phyloP scores from a whole-genome alignment of 2,329 filamentous ascomycete species.

The Dendrostoma leiphaemia region DNA sequence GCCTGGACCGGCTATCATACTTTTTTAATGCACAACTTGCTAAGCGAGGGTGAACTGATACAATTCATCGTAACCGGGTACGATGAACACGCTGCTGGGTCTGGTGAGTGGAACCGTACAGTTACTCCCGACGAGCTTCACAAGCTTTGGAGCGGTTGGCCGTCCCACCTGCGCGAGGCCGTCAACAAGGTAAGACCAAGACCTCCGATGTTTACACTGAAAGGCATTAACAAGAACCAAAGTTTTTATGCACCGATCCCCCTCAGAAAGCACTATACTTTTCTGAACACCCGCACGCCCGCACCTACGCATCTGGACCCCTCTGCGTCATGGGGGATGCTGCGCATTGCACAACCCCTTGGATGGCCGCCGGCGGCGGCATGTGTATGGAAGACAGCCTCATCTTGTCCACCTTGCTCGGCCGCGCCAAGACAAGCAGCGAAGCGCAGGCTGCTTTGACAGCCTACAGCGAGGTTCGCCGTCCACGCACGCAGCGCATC shows the following conservation, averaged over 20 bases:
- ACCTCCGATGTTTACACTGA: no score
- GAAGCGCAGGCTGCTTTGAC: background rate
- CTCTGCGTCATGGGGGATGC: background rate
- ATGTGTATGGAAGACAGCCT: background rate
- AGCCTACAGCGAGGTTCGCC: background rate
- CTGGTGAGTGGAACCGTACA: slow-evolving; percentile 21
- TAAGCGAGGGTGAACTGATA: slow-evolving; percentile 13
- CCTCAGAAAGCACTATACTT: background rate
- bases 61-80: slow-evolving; percentile 15
- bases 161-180: slow-evolving; percentile 21
- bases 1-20: slow-evolving; percentile 21
- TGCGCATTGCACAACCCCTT: background rate
- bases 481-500: background rate
- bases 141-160: slow-evolving; percentile 21
- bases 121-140: slow-evolving; percentile 22
- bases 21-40: slow-evolving; percentile 19
- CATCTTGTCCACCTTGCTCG: background rate
- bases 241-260: background rate
- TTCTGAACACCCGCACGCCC: background rate
- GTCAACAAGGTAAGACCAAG: slow-evolving; percentile 13
- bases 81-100: slow-evolving; percentile 15
- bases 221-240: background rate
- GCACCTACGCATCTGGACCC: background rate
- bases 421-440: background rate
- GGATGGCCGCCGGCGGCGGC: background rate